Evolutionary conservation across 164 flowering plant genomes (phyloP), one percentile per base, ranked within the genome.

Genomic region (Umbilicus rupestris): DNA sequence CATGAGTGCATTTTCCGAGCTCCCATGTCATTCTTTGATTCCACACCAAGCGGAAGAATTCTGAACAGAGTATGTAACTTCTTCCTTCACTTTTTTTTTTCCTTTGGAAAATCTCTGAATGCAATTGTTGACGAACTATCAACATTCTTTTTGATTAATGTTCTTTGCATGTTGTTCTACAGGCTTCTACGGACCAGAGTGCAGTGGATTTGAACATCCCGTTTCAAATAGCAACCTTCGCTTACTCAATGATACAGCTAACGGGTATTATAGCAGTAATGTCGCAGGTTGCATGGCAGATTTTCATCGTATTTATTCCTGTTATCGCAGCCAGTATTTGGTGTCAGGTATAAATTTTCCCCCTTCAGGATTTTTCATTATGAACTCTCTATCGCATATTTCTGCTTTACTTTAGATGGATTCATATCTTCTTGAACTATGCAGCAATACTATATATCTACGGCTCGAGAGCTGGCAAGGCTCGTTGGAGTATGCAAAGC

Each of bases 111-210:
- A n/a, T n/a, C n/a, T 9, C 0, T 7, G 44, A 41, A 41, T 10
- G 44, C 10, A 41, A 41, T 14, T 41, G 6, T 7, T 55, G 60
- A 22, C 6, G 26, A 10, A 20, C 26, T 55, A 12, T 24, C 30
- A 15, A 22, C 60, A 55, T 24, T n/a, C n/a, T n/a, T n/a, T n/a
- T n/a, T n/a, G n/a, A n/a, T n/a, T 35, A 7, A 22, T 28, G 8
- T 20, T 33, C 1, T 28, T 33, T 5, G 16, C 12, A 1, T 37
- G 15, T 33, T 24, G 26, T 41, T 28, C 69, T 69, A 22, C 72
- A 94, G 99, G 99, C 88, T 66, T 91, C 99, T 42, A 87, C 93
- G 10, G 99, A 94, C 79, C 99, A 91, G 80, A 87, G 85, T 74
- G 83, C 86, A 8, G 84, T 88, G 47, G 99, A 95, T 73, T 7